Evolutionary conservation across 2,329 filamentous ascomycete species (phyloP).

Genomic region (Alternaria consortialis): DNA sequence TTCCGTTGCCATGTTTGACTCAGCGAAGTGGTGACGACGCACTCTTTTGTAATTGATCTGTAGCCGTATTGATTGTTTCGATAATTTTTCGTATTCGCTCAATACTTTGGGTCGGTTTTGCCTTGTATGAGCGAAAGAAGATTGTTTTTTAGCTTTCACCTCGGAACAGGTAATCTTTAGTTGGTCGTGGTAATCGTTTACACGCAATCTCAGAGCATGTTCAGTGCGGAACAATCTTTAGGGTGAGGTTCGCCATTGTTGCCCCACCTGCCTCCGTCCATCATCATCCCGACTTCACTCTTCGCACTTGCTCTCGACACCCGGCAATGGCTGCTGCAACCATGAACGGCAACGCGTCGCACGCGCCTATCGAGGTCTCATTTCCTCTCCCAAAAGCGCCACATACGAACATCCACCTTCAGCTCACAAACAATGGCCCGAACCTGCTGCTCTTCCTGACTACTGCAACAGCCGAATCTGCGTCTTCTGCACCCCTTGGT

Average conservation of each 20-base stretch:
- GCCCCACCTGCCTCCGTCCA: constrained; percentile 12
- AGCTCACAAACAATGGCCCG: constrained; percentile 63
- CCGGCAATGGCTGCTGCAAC: constrained; percentile 30
- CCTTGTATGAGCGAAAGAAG: background rate
- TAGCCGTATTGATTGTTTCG: background rate
- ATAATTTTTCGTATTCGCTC: background rate
- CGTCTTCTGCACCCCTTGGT: constrained; percentile 65
- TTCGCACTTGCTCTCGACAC: background rate
- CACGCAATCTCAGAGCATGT: background rate
- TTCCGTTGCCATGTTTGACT: constrained; percentile 36
- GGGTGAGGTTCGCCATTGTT: constrained; percentile 5
- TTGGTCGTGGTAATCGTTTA: background rate
- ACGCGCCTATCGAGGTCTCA: constrained; percentile 62
- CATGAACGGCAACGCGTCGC: constrained; percentile 24
- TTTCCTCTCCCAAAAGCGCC: constrained; percentile 66
- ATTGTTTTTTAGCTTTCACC: background rate
- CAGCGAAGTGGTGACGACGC: background rate
- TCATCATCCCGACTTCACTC: constrained; percentile 6
- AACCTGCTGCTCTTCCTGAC: constrained; percentile 67
- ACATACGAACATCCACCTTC: constrained; percentile 66
- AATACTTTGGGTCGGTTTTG: background rate
- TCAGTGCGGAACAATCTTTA: background rate
- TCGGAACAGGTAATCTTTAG: background rate
- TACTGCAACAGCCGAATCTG: constrained; percentile 56
- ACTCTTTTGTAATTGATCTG: background rate